These are phyloP conservation scores for Zygnema cylindricum DNA, from an alignment of 139 green algal species.

Conservation along the genomic window DNA sequence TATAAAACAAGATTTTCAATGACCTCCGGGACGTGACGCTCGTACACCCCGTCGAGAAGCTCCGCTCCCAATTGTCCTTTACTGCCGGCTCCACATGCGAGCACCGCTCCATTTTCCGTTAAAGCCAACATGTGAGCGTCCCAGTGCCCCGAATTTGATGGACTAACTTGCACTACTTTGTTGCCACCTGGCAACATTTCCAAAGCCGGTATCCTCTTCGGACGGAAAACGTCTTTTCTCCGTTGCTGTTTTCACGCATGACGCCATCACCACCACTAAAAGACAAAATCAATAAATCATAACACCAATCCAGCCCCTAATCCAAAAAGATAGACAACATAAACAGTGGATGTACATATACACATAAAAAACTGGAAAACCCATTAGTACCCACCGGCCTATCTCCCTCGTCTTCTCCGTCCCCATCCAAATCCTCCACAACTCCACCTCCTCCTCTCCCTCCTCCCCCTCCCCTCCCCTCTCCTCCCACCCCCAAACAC, in stretches of 20 bases:
- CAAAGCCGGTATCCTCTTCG: neutral
- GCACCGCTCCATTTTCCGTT: constrained; percentile 29
- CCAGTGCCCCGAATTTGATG: constrained; percentile 9
- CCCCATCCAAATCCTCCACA: neutral
- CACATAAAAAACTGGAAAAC: too few species aligned
- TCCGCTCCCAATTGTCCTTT: constrained; percentile 46
- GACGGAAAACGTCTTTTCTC: neutral
- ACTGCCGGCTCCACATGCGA: constrained; percentile 33
- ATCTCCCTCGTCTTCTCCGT: too few species aligned
- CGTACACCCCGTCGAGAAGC: neutral
- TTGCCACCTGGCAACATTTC: neutral
- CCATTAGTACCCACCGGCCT: neutral
- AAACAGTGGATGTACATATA: too few species aligned
- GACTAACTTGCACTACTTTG: neutral
- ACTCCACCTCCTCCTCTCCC: constrained; percentile 7
- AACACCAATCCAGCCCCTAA: too few species aligned
- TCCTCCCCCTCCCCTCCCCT: neutral
- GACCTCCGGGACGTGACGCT: neutral
- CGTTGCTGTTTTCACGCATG: too few species aligned
- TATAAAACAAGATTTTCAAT: neutral
- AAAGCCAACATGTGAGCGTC: constrained; percentile 49
- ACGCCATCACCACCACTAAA: too few species aligned
- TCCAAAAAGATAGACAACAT: too few species aligned
- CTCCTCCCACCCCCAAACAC: constrained; percentile 29
- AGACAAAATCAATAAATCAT: too few species aligned